Evolutionary conservation across 768 basidiomycete genomes (phyloP).

Genomic region (Suillus lakei): DNA sequence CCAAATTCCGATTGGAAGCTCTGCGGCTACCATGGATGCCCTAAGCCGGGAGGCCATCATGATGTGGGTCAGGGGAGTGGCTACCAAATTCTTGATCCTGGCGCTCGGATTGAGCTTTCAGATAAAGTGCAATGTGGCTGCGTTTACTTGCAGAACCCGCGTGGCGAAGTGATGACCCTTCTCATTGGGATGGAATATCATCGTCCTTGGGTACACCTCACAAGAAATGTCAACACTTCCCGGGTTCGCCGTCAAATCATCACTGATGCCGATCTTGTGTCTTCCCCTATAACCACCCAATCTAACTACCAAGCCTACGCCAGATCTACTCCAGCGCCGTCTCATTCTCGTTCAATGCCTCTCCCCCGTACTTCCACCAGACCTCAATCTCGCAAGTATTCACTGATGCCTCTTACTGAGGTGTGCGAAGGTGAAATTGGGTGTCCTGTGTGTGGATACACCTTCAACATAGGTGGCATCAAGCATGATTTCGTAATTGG

Average conservation of each 20-base stretch:
- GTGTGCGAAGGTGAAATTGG: neutral
- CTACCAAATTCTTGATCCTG: neutral
- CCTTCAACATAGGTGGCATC: neutral
- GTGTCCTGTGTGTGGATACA: conserved; percentile 9
- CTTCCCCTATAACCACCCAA: neutral
- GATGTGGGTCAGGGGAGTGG: neutral
- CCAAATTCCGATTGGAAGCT: neutral
- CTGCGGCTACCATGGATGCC: neutral
- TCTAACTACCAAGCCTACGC: no score
- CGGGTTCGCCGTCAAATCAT: neutral
- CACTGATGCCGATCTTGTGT: no score
- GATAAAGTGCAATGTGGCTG: neutral
- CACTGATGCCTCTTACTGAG: neutral
- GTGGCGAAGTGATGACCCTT: neutral
- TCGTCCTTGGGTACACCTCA: conserved; percentile 4
- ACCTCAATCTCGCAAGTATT: no score
- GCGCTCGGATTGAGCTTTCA: neutral
- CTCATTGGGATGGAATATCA: neutral
- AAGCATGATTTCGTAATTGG: neutral
- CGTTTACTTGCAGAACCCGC: neutral
- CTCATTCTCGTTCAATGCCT: neutral
- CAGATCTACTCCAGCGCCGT: neutral
- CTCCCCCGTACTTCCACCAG: neutral
- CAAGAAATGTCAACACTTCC: neutral
- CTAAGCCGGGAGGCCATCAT: neutral